A percentile compares a stretch with the other conserved stretches of the same genome.
These are phyloP conservation scores for Entelexis paramagnoliae DNA, from an alignment of 1,139 yeast species.

Conservation along the genomic window DNA sequence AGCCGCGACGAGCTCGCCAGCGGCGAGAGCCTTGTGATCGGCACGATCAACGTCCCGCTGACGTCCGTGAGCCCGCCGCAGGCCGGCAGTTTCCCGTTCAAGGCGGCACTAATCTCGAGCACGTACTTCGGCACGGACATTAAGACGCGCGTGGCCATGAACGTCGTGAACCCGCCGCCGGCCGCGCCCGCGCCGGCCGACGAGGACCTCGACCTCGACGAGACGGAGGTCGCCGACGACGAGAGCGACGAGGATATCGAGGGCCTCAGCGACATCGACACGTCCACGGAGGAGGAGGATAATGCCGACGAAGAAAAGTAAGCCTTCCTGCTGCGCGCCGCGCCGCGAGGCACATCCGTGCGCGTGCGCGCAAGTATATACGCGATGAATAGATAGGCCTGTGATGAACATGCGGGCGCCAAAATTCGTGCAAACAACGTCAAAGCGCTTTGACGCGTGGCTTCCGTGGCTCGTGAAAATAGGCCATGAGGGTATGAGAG, in stretches of 20 bases:
- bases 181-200: slow-evolving; percentile 22
- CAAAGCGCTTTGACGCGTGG: too few relatives aligned
- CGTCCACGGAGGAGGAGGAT: slow-evolving; percentile 25
- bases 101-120: slow-evolving; percentile 28
- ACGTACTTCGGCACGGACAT: slow-evolving; percentile 37
- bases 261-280: slow-evolving; percentile 25
- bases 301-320: slow-evolving; percentile 1
- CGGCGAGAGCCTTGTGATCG: slow-evolving; percentile 44
- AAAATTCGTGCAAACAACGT: too few relatives aligned
- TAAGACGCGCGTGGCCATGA: slow-evolving; percentile 33
- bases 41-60: slow-evolving; percentile 66
- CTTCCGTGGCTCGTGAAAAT: too few relatives aligned
- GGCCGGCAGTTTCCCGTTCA: slow-evolving; percentile 51
- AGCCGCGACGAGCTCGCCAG: slow-evolving; percentile 40
- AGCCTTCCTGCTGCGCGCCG: slow-evolving; percentile 1
- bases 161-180: slow-evolving; percentile 28
- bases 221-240: slow-evolving; percentile 39
- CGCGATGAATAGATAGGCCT: too few relatives aligned
- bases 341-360: background rate
- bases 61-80: slow-evolving; percentile 61
- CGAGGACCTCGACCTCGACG: slow-evolving; percentile 23
- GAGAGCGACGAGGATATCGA: slow-evolving; percentile 23
- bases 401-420: too few relatives aligned
- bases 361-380: too few relatives aligned
- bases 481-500: too few relatives aligned